These are phyloP conservation scores for Massarina eburnea DNA, from an alignment of 2,329 filamentous ascomycete species.

Conservation along the genomic window DNA sequence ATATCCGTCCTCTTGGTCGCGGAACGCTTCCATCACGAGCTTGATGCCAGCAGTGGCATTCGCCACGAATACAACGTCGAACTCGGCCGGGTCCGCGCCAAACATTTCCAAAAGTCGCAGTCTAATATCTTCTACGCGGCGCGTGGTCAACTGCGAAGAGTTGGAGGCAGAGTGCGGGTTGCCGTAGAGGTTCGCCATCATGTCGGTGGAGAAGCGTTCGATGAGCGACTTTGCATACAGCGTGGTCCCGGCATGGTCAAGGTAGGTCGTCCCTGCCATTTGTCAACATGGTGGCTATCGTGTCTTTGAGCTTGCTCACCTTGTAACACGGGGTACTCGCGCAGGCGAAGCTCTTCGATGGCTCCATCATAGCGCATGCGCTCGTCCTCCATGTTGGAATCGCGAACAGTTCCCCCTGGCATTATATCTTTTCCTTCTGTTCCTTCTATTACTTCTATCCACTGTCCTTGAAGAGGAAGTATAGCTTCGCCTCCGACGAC, in stretches of 20 bases:
- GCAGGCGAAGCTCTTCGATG: conserved; percentile 60
- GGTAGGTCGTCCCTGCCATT: conserved; percentile 69
- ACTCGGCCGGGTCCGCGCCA: conserved; percentile 76
- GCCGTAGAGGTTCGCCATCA: conserved; percentile 78
- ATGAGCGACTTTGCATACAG: conserved; percentile 78
- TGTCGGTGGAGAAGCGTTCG: conserved; percentile 75
- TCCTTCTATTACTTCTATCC: no score
- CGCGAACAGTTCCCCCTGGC: conserved; percentile 2
- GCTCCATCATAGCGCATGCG: conserved; percentile 55
- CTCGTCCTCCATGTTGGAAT: conserved; percentile 27
- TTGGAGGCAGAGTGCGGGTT: conserved; percentile 88
- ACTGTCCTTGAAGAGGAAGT: conserved; percentile 20
- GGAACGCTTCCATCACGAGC: conserved; percentile 76
- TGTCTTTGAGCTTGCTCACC: conserved; percentile 47
- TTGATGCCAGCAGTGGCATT: conserved; percentile 94
- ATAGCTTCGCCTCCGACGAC: conserved; percentile 9
- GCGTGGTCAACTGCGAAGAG: conserved; percentile 75
- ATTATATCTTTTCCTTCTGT: no score
- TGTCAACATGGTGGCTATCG: conserved; percentile 8
- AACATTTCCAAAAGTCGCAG: conserved; percentile 74
- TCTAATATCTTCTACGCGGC: conserved; percentile 74
- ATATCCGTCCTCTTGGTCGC: conserved; percentile 70
- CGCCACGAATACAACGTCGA: conserved; percentile 86
- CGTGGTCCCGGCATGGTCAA: conserved; percentile 96
- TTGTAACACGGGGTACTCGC: conserved; percentile 70